phyloP scores from a whole-genome alignment of 1,284 basidiomycete species.

The Moniliophthora roreri region DNA sequence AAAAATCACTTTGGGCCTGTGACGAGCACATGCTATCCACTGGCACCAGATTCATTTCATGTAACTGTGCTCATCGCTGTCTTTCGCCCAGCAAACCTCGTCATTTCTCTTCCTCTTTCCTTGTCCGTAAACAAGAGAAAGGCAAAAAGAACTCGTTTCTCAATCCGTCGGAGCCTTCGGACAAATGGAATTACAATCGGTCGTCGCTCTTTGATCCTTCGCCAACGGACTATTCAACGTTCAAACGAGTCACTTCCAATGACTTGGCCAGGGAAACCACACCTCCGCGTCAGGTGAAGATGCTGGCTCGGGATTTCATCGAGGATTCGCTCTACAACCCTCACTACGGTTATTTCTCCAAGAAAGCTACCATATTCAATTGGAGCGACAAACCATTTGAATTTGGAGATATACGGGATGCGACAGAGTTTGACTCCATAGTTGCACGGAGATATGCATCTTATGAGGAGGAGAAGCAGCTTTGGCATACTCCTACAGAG shows the following conservation, averaged over 20 bases:
- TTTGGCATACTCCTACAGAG: conserved; percentile 99
- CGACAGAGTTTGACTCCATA: conserved; percentile 78
- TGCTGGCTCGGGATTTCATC: conserved; percentile 96
- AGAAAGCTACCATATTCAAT: conserved; percentile 86
- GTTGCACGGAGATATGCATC: conserved; percentile 76
- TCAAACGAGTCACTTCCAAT: conserved; percentile 74
- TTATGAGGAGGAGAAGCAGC: conserved; percentile 73
- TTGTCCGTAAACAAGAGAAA: background rate
- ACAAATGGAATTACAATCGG: conserved; percentile 74
- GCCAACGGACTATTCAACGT: conserved; percentile 46
- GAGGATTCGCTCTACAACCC: conserved; percentile 98
- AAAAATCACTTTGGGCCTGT: background rate
- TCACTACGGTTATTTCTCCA: conserved; percentile 95
- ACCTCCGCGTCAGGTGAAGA: conserved; percentile 84
- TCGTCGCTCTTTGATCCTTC: conserved; percentile 51
- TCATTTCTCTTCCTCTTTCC: conserved; percentile 3
- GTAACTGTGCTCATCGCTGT: background rate
- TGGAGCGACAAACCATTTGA: conserved; percentile 67
- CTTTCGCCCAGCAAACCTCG: background rate
- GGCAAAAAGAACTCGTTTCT: background rate
- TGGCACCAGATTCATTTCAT: background rate
- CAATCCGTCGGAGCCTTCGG: conserved; percentile 22
- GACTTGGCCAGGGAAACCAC: conserved; percentile 58
- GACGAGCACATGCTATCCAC: conserved; percentile 2
- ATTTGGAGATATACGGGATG: conserved; percentile 69